Conservation (phyloP, 2,329 filamentous ascomycete genomes). For the Claviceps paspali region DNA sequence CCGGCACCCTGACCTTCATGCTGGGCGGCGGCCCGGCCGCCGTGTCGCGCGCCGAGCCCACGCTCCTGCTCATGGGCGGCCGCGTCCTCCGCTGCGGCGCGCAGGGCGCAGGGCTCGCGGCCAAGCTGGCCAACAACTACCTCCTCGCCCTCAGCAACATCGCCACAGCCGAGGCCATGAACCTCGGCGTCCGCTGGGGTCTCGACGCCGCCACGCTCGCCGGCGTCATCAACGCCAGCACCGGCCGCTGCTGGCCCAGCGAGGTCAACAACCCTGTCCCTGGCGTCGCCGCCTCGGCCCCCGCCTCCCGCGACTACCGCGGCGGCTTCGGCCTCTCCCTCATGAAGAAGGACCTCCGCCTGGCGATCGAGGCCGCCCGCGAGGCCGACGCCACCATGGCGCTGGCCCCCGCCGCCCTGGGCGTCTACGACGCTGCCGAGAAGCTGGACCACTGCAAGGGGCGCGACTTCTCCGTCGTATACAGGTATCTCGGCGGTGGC, state of each 20-base stretch:
- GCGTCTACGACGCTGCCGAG: conserved; percentile 54
- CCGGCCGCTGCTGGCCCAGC: conserved; percentile 89
- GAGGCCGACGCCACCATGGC: conserved; percentile 52
- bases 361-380: conserved; percentile 57
- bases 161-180: conserved; percentile 51
- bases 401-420: conserved; percentile 44
- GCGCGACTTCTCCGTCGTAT: conserved; percentile 70
- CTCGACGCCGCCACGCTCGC: conserved; percentile 52
- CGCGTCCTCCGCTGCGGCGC: conserved; percentile 73
- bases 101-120: conserved; percentile 74
- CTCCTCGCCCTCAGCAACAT: conserved; percentile 87
- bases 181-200: conserved; percentile 45
- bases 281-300: conserved; percentile 63
- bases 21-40: conserved; percentile 54
- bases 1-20: conserved; percentile 91
- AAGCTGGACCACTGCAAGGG: conserved; percentile 45
- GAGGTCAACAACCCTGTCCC: conserved; percentile 92
- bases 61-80: conserved; percentile 71
- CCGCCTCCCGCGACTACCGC: conserved; percentile 59
- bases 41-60: conserved; percentile 48
- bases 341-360: conserved; percentile 66
- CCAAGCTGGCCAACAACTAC: conserved; percentile 96
- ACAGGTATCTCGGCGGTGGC: conserved; percentile 51
- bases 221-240: conserved; percentile 81
- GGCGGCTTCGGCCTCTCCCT: conserved; percentile 65